phyloP scores from a whole-genome alignment of 805 yeast genomes.

The Kodamaea neixiangensis region DNA sequence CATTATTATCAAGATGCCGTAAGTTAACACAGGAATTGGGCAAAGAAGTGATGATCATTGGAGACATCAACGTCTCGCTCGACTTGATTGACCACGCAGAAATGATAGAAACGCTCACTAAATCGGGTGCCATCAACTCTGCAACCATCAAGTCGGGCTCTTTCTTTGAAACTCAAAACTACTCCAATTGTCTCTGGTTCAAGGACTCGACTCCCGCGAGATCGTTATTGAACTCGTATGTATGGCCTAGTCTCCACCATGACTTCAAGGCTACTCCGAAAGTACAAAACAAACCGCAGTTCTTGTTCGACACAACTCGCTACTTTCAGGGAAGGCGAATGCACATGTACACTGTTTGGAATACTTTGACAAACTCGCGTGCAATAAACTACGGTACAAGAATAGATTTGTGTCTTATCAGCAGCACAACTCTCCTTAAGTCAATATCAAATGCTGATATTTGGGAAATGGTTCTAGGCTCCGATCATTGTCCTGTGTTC shows the following conservation, averaged over 20 bases:
- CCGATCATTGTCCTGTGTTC: constrained; percentile 93
- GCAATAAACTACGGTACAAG: constrained; percentile 87
- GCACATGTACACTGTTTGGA: constrained; percentile 91
- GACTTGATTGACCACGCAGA: constrained; percentile 86
- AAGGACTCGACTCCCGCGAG: constrained; percentile 32
- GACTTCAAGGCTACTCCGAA: not conserved
- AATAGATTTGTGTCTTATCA: constrained; percentile 71
- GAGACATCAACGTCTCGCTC: constrained; percentile 83
- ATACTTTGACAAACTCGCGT: constrained; percentile 70
- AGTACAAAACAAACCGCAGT: constrained; percentile 17
- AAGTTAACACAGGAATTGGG: constrained; percentile 50
- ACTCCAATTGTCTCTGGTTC: constrained; percentile 36
- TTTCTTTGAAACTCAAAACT: constrained; percentile 27
- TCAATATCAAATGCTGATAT: constrained; percentile 49
- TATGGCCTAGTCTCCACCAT: constrained; percentile 21
- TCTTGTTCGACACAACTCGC: constrained; percentile 63
- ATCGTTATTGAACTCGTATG: constrained; percentile 28
- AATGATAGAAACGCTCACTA: constrained; percentile 44
- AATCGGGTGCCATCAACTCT: not conserved
- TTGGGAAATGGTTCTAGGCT: constrained; percentile 74
- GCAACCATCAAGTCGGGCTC: constrained; percentile 27
- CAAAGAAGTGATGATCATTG: constrained; percentile 76
- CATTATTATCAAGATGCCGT: constrained; percentile 62
- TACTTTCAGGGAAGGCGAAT: constrained; percentile 53
- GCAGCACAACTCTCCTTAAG: constrained; percentile 35